A percentile compares a stretch with the other conserved stretches of the same genome.
These are phyloP conservation scores for Hygrocybe coccinea DNA, from an alignment of 768 basidiomycete species.

Conservation along the genomic window DNA sequence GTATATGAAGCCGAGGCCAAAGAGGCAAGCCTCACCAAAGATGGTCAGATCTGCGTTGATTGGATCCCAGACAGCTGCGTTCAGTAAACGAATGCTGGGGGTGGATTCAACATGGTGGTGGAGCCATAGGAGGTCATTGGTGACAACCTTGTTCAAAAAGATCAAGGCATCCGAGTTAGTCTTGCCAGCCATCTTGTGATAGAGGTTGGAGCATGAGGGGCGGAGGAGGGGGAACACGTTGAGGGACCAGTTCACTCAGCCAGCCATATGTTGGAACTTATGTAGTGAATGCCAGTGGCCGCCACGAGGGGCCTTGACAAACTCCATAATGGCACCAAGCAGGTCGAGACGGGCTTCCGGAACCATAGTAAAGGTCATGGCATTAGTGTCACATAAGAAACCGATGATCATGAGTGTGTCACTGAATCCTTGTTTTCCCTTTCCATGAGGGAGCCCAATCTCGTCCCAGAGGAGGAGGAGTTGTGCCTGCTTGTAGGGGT, in stretches of 20 bases:
- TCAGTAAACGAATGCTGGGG: constrained; percentile 20
- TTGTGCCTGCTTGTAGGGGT: constrained; percentile 29
- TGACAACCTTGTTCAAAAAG: constrained; percentile 23
- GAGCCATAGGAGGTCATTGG: constrained; percentile 29
- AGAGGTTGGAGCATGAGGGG: constrained; percentile 25
- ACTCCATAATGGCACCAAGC: background rate
- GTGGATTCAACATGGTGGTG: constrained; percentile 14
- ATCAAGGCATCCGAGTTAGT: constrained; percentile 9
- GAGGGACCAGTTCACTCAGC: constrained; percentile 38
- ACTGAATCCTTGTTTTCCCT: constrained; percentile 36
- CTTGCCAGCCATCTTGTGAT: constrained; percentile 30
- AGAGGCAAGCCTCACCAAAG: constrained; percentile 21
- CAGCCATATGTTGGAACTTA: constrained; percentile 30
- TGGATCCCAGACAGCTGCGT: constrained; percentile 15
- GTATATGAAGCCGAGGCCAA: constrained; percentile 21
- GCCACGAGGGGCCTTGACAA: background rate
- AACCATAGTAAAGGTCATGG: constrained; percentile 25
- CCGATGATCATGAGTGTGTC: constrained; percentile 33
- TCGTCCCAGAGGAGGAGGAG: constrained; percentile 39
- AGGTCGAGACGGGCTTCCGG: constrained; percentile 8
- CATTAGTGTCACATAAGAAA: constrained; percentile 32
- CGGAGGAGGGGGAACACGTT: constrained; percentile 32
- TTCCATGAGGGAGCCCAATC: constrained; percentile 36
- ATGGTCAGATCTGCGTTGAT: constrained; percentile 9
- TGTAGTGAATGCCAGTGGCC: constrained; percentile 12